Percentiles rank a stretch among this genome's conserved stretches.
These are phyloP conservation scores for Talaromyces marneffei DNA, from an alignment of 2,329 filamentous ascomycete species.

Conservation along the genomic window DNA sequence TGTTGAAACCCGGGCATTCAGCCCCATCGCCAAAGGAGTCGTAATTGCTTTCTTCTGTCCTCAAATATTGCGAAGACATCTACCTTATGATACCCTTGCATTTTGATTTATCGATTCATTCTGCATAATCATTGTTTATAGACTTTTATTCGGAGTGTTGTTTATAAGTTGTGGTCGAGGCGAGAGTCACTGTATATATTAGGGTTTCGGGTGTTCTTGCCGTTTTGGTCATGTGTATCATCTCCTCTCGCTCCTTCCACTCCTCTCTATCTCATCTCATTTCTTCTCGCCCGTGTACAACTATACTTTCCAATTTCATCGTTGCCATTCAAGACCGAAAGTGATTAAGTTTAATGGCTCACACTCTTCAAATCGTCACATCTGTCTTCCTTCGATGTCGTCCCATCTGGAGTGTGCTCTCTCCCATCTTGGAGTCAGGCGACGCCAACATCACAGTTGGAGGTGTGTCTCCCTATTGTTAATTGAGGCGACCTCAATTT, in stretches of 20 bases:
- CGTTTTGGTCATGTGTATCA: slow-evolving; percentile 5
- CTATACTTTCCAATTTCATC: background rate
- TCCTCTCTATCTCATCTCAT: background rate
- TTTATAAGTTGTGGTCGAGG: background rate
- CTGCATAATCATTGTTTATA: background rate
- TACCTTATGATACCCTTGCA: slow-evolving; percentile 15
- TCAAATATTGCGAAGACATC: background rate
- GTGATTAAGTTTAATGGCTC: background rate
- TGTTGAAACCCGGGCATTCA: background rate
- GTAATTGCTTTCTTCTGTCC: background rate
- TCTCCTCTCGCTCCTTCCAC: slow-evolving; percentile 7
- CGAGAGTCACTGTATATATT: background rate
- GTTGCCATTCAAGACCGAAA: background rate
- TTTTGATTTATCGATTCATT: background rate
- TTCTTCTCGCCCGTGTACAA: background rate
- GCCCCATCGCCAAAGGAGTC: slow-evolving; percentile 5
- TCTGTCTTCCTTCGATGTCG: slow-evolving; percentile 37
- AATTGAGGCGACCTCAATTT: background rate
- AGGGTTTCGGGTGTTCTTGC: slow-evolving; percentile 2
- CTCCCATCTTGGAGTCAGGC: slow-evolving; percentile 17
- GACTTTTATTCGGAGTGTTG: background rate
- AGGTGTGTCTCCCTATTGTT: slow-evolving; percentile 17
- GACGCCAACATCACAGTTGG: slow-evolving; percentile 13
- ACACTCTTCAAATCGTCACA: slow-evolving; percentile 28
- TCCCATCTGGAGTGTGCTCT: slow-evolving; percentile 31